Evolutionary conservation across 2,329 filamentous ascomycete genomes (phyloP).

Genomic region (Colletotrichum zoysiae): DNA sequence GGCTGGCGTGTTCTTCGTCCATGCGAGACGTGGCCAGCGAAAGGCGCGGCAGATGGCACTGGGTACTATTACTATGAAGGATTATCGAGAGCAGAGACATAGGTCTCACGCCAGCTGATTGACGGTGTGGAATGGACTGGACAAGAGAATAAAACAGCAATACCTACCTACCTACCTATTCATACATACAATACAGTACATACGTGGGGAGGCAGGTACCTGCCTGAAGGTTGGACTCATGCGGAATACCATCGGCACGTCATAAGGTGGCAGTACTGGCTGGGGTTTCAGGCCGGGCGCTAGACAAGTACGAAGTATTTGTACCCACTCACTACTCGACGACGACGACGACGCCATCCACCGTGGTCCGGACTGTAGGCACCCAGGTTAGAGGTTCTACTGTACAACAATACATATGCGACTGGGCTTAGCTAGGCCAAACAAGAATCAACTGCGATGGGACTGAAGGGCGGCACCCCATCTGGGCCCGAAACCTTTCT

Average conservation of each 20-base stretch:
- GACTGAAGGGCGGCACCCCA: neutral
- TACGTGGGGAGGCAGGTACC: neutral
- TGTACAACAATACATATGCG: no score
- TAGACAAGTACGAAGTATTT: slow-evolving; percentile 13
- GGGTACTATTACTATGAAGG: neutral
- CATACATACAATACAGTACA: no score
- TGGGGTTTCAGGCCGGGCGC: slow-evolving; percentile 34
- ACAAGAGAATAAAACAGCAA: neutral
- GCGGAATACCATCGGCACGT: slow-evolving; percentile 30
- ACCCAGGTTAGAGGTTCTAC: neutral
- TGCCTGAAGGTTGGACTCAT: slow-evolving; percentile 1
- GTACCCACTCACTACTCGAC: neutral
- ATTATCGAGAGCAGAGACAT: slow-evolving; percentile 22
- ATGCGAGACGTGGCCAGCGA: slow-evolving; percentile 1
- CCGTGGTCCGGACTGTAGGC: no score
- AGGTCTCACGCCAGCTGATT: slow-evolving; percentile 16
- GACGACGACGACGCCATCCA: neutral
- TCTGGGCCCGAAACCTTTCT: neutral
- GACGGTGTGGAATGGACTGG: slow-evolving; percentile 7
- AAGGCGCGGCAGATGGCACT: no score
- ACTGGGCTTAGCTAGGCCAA: neutral
- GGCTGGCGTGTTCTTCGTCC: slow-evolving; percentile 4
- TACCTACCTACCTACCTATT: neutral
- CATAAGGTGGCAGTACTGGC: slow-evolving; percentile 31
- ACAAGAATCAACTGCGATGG: neutral